Percentiles rank a stretch among this genome's conserved stretches.
These are phyloP conservation scores for Pyrrhoderma noxium DNA, from an alignment of 1,284 basidiomycete genomes.

Conservation along the genomic window DNA sequence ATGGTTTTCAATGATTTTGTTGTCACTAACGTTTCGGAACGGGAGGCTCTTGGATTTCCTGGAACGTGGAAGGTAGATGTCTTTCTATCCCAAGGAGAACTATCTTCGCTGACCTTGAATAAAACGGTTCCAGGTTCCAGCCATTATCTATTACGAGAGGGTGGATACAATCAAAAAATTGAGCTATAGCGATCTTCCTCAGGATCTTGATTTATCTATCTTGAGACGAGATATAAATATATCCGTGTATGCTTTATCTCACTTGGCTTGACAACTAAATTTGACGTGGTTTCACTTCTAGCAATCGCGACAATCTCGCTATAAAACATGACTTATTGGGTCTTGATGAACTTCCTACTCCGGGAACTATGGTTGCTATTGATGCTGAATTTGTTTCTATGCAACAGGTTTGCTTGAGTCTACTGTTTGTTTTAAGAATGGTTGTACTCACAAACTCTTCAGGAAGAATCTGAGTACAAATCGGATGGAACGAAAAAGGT, in stretches of 20 bases:
- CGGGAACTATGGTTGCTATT: constrained; percentile 87
- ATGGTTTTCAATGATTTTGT: constrained; percentile 97
- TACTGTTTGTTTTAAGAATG: not conserved
- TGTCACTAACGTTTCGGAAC: constrained; percentile 77
- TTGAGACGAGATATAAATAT: constrained; percentile 85
- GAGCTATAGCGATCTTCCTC: constrained; percentile 62
- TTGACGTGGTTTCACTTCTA: constrained; percentile 24
- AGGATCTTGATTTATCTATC: constrained; percentile 65
- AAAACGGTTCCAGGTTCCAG: constrained; percentile 57
- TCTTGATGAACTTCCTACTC: constrained; percentile 74
- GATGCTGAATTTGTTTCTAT: constrained; percentile 98
- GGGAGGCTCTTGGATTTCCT: constrained; percentile 83
- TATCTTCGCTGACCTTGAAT: constrained; percentile 7
- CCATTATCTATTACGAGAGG: constrained; percentile 83
- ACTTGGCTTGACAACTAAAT: not conserved
- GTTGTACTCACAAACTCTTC: too few relatives aligned
- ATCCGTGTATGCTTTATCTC: constrained; percentile 48
- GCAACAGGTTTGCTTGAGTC: constrained; percentile 58
- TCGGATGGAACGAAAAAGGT: constrained; percentile 94
- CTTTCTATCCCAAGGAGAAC: not conserved
- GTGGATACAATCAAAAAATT: constrained; percentile 52
- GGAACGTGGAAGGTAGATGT: constrained; percentile 81
- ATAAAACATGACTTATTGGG: constrained; percentile 76
- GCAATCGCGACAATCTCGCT: constrained; percentile 65
- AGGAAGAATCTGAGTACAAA: constrained; percentile 93